phyloP scores from a whole-genome alignment of 1,139 yeast genomes.

The Nakaseomyces glabratus region DNA sequence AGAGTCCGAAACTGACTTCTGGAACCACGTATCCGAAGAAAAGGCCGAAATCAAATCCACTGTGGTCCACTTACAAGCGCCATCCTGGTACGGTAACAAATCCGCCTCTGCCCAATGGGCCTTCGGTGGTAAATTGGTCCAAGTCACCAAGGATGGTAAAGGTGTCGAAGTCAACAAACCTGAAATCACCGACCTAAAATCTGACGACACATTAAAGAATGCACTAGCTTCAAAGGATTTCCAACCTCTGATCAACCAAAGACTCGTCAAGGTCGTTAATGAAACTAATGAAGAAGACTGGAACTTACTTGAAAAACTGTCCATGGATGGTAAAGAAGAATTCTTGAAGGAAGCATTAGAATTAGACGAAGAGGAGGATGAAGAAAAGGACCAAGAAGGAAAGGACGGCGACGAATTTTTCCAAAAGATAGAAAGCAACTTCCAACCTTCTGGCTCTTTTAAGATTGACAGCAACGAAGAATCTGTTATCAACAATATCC shows the following conservation, averaged over 20 bases:
- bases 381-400: slow-evolving; percentile 23
- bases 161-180: slow-evolving; percentile 46
- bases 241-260: slow-evolving; percentile 45
- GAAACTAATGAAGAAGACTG: slow-evolving; percentile 60
- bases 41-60: slow-evolving; percentile 30
- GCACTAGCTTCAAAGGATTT: slow-evolving; percentile 55
- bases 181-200: slow-evolving; percentile 35
- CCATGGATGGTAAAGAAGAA: slow-evolving; percentile 42
- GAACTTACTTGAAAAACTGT: slow-evolving; percentile 55
- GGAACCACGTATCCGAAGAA: slow-evolving; percentile 65
- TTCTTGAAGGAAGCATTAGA: slow-evolving; percentile 32
- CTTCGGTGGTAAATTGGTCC: slow-evolving; percentile 82
- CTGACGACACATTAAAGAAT: slow-evolving; percentile 38
- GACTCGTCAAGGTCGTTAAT: slow-evolving; percentile 37
- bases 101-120: slow-evolving; percentile 68
- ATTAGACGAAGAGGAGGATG: slow-evolving; percentile 31
- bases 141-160: slow-evolving; percentile 39
- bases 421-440: slow-evolving; percentile 30
- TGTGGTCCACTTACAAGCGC: slow-evolving; percentile 59
- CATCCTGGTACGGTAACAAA: slow-evolving; percentile 79
- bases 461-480: slow-evolving; percentile 7
- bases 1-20: slow-evolving; percentile 65
- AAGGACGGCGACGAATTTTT: slow-evolving; percentile 32
- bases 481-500: slow-evolving; percentile 39
- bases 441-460: slow-evolving; percentile 34